Evolutionary conservation across 176 grass and related monocot genomes (phyloP).

Genomic region (Olyra latifolia): DNA sequence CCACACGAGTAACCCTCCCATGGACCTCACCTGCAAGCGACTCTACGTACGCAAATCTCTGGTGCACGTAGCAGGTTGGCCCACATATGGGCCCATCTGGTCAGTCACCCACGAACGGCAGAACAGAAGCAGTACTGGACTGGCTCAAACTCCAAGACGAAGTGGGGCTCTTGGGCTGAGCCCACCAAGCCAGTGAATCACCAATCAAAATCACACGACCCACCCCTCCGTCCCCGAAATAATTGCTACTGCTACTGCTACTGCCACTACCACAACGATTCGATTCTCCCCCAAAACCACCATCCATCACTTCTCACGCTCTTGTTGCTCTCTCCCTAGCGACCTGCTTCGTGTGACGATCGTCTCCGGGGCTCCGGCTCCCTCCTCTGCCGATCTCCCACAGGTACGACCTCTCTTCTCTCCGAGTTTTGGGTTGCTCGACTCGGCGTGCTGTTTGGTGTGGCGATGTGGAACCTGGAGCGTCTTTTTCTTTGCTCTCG

Average conservation of each 20-base stretch:
- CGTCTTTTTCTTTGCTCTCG: neutral
- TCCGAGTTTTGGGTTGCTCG: neutral
- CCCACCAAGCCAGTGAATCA: neutral
- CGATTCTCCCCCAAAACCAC: neutral
- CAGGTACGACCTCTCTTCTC: conserved; percentile 5
- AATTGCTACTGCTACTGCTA: neutral
- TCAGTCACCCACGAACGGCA: neutral
- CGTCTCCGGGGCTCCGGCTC: neutral
- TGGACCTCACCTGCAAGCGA: conserved; percentile 11
- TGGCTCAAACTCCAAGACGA: neutral
- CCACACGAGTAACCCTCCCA: accelerated
- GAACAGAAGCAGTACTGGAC: neutral
- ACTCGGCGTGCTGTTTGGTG: neutral
- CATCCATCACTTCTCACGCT: neutral
- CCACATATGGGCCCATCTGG: neutral
- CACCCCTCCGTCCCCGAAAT: neutral
- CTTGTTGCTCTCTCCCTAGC: conserved; percentile 1
- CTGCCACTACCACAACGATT: neutral
- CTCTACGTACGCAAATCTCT: accelerated
- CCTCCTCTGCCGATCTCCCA: neutral
- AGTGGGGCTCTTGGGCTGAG: too few relatives aligned
- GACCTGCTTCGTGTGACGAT: conserved; percentile 17
- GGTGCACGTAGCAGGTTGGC: neutral
- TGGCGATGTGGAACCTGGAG: conserved; percentile 27
- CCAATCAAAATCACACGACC: neutral